Conservation (phyloP, 345 rosid species). For the Aegle marmelos region DNA sequence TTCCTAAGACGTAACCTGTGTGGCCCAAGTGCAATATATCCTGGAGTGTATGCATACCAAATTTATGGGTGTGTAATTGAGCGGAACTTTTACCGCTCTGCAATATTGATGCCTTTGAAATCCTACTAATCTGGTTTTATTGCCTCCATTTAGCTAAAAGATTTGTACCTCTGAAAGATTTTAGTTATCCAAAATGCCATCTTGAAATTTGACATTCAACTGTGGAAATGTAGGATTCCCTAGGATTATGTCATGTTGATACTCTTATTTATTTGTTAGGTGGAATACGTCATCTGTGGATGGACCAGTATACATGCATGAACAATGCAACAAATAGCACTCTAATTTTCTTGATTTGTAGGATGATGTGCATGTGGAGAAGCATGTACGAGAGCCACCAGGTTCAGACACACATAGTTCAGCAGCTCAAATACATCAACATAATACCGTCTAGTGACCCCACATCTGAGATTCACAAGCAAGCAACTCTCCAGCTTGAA, state of each 20-base stretch:
- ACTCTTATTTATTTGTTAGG: not conserved
- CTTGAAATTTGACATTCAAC: not conserved
- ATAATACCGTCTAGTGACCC: slow-evolving; percentile 81
- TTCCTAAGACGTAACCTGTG: not conserved
- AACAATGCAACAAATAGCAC: not conserved
- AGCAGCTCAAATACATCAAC: slow-evolving; percentile 90
- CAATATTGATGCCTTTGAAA: not conserved
- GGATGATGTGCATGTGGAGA: slow-evolving; percentile 98
- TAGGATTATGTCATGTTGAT: not conserved
- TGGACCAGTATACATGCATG: not conserved
- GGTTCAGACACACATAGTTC: slow-evolving; percentile 93
- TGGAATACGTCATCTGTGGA: not conserved
- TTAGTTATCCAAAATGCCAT: not conserved
- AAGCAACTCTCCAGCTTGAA: slow-evolving; percentile 85
- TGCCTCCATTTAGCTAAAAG: not conserved
- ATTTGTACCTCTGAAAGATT: not conserved
- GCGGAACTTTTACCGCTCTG: not conserved
- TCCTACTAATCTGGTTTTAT: not conserved
- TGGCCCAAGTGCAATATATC: not conserved
- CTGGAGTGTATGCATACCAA: not conserved
- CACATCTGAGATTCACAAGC: slow-evolving; percentile 89
- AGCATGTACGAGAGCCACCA: slow-evolving; percentile 98
- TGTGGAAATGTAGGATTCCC: not conserved
- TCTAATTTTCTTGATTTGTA: slow-evolving; percentile 22
- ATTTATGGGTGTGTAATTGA: not conserved